Conservation (phyloP, 2,329 filamentous ascomycete genomes). For the Fusarium pseudoanthophilum region DNA sequence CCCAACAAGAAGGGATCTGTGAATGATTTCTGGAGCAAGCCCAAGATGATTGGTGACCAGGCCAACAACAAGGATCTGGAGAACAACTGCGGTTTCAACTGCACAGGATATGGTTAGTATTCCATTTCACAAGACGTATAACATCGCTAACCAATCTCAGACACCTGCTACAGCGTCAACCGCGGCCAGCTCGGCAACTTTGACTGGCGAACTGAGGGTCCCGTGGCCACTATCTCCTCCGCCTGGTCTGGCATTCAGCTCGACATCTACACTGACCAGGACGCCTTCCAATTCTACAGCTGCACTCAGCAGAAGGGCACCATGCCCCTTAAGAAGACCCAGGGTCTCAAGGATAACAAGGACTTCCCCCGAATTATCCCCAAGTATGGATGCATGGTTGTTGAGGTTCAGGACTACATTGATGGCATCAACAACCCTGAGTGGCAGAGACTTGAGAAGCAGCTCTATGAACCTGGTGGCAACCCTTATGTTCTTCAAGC, state of each 20-base stretch:
- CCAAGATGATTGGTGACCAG: constrained; percentile 82
- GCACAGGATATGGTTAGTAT: constrained; percentile 81
- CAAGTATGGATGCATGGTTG: constrained; percentile 85
- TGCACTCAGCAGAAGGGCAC: constrained; percentile 82
- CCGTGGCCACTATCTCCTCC: constrained; percentile 74
- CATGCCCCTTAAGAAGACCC: constrained; percentile 74
- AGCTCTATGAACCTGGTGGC: constrained; percentile 68
- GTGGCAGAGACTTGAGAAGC: constrained; percentile 76
- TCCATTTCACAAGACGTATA: no score
- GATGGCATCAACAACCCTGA: constrained; percentile 92
- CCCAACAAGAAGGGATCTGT: constrained; percentile 73
- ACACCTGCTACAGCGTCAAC: constrained; percentile 77
- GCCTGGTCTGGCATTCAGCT: constrained; percentile 84
- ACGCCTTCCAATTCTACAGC: constrained; percentile 88
- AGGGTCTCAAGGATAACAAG: constrained; percentile 68
- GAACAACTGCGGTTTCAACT: constrained; percentile 82
- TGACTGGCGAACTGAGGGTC: constrained; percentile 71
- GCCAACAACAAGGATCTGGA: constrained; percentile 69
- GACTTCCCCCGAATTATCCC: constrained; percentile 71
- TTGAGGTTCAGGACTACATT: constrained; percentile 95
- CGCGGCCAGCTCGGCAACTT: constrained; percentile 66
- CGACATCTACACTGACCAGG: constrained; percentile 84
- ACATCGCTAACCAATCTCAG: constrained; percentile 47
- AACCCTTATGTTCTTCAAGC: constrained; percentile 72
- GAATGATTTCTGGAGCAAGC: constrained; percentile 84